Evolutionary conservation across 2,329 filamentous ascomycete species (phyloP).

Genomic region (Cyphellophora attinorum): DNA sequence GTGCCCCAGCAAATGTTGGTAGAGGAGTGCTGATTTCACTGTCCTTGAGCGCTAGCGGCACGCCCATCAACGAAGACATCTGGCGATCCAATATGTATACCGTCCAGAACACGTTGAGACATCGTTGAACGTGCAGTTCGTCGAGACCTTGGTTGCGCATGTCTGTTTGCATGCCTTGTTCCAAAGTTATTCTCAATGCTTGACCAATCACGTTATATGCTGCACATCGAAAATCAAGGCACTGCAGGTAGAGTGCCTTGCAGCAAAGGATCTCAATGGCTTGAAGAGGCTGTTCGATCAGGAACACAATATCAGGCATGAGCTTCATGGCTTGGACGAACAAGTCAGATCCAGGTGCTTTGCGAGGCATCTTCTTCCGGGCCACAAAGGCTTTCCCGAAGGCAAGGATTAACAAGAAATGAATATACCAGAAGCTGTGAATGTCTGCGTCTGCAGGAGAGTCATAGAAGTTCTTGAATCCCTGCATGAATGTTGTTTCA

Average conservation of each 20-base stretch:
- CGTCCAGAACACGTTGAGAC: conserved; percentile 45
- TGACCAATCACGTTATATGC: conserved; percentile 42
- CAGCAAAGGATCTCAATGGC: conserved; percentile 43
- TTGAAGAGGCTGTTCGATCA: conserved; percentile 34
- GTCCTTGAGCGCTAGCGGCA: conserved; percentile 40
- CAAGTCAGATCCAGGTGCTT: conserved; percentile 38
- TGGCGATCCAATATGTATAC: conserved; percentile 44
- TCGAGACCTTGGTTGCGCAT: conserved; percentile 37
- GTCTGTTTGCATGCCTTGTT: conserved; percentile 43
- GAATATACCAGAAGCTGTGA: conserved; percentile 40
- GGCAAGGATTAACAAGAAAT: conserved; percentile 44
- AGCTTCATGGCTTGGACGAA: conserved; percentile 37
- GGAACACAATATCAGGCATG: conserved; percentile 31
- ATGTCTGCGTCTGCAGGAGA: conserved; percentile 19
- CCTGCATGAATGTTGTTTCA: conserved; percentile 40
- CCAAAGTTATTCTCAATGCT: conserved; percentile 41
- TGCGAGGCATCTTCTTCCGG: conserved; percentile 24
- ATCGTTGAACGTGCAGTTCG: conserved; percentile 33
- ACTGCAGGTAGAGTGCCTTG: conserved; percentile 44
- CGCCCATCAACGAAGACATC: conserved; percentile 45
- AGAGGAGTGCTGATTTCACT: conserved; percentile 41
- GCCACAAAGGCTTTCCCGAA: conserved; percentile 47
- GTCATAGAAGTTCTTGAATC: conserved; percentile 32
- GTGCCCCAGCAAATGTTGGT: conserved; percentile 32
- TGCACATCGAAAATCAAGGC: conserved; percentile 37